A percentile compares a stretch with the other conserved stretches of the same genome.
Conservation (phyloP, 179 eudicot genomes). For the Amaranthus tricolor region DNA sequence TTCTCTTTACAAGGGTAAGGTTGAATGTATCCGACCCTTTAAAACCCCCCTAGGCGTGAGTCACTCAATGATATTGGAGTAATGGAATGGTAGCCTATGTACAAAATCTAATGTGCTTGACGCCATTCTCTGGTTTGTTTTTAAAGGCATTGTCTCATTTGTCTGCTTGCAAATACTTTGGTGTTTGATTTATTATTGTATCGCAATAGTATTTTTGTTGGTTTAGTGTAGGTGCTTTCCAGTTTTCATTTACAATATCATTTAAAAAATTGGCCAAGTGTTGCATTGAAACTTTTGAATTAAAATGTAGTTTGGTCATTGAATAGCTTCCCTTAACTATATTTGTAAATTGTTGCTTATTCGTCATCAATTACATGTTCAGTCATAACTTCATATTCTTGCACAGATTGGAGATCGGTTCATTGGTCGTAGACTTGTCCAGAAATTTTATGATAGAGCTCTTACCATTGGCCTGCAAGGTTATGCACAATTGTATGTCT, state of each 20-base stretch:
- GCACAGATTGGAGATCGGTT: constrained; percentile 86
- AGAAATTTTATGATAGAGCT: constrained; percentile 86
- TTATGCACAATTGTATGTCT: constrained; percentile 84
- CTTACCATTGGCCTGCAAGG: constrained; percentile 85
- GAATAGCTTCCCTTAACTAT: not conserved
- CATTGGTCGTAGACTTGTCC: constrained; percentile 70
- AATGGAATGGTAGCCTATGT: not conserved
- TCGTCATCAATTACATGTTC: constrained; percentile 1
- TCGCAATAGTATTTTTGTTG: not conserved
- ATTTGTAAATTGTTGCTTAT: not conserved
- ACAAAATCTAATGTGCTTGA: not conserved
- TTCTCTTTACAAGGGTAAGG: too few species aligned
- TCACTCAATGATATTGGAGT: too few species aligned
- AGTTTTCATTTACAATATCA: not conserved
- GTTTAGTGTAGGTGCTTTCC: not conserved
- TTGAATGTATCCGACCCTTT: too few species aligned
- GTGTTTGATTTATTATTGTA: not conserved
- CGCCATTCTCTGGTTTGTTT: constrained; percentile 1
- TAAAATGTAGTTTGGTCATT: not conserved
- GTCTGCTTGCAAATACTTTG: not conserved
- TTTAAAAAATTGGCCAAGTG: not conserved
- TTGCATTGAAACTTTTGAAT: not conserved
- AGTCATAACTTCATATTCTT: constrained; percentile 8
- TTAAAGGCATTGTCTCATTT: not conserved
- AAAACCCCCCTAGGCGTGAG: too few species aligned